Percentiles rank a stretch among this genome's conserved stretches.
Evolutionary conservation across 176 grass and related monocot genomes (phyloP).

Genomic region (Dendrocalamus sinicus): DNA sequence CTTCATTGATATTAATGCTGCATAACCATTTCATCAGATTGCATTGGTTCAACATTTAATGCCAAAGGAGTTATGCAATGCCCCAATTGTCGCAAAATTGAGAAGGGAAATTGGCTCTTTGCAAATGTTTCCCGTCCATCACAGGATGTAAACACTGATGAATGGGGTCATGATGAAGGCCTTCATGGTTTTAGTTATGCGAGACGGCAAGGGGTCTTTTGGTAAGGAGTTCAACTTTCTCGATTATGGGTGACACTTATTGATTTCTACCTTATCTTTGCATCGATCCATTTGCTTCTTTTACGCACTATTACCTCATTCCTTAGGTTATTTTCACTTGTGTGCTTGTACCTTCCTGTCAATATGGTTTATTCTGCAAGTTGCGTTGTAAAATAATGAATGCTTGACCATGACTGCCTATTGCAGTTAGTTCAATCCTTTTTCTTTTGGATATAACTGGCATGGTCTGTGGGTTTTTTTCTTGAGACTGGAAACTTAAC

Average conservation of each 20-base stretch:
- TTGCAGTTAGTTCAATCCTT: background rate
- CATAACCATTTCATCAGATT: slow-evolving; percentile 64
- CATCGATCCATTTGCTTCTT: slow-evolving; percentile 18
- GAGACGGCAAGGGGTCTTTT: slow-evolving; percentile 38
- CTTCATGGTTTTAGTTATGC: slow-evolving; percentile 48
- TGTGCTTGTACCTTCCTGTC: background rate
- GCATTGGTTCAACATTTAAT: slow-evolving; percentile 81
- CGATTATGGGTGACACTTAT: background rate
- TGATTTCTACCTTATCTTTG: slow-evolving; percentile 6
- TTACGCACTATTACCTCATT: background rate
- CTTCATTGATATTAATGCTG: slow-evolving; percentile 27
- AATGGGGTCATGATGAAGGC: too few species aligned
- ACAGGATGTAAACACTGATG: too few species aligned
- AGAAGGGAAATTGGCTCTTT: too few species aligned
- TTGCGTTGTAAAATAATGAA: background rate
- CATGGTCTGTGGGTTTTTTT: background rate
- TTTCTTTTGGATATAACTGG: background rate
- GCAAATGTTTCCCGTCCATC: too few species aligned
- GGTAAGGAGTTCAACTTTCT: slow-evolving; percentile 43
- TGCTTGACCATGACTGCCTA: background rate
- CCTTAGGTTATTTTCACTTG: background rate
- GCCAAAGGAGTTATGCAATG: too few species aligned
- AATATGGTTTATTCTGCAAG: slow-evolving; percentile 17
- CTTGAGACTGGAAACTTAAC: too few species aligned
- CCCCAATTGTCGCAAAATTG: too few species aligned